Base-by-base conservation (phyloP, 1,284 basidiomycete species). In the Malassezia nana region DNA sequence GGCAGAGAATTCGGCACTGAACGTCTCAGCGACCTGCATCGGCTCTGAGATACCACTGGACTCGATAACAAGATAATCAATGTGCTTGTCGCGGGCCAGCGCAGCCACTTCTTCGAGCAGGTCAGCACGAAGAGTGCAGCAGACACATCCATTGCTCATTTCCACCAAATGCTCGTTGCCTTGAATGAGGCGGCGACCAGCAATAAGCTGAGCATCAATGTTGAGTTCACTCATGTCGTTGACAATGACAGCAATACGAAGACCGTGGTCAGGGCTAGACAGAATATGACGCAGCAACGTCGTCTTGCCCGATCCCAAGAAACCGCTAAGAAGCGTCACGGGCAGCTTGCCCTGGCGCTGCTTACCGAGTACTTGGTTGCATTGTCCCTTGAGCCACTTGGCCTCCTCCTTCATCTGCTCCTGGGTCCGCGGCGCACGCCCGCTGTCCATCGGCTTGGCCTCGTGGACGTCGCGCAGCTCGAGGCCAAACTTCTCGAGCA, bases 101-200 rank as follows among this genome's bases (percentile, higher is more conserved):
- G 62, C 61, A 0, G 76, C 76, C 12, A 79, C 74, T 54, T 78
- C 76, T 52, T 78, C 78, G n/a, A 79, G 65, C 29, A 79, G 56
- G 52, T 79, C 78, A 6, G 75, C 77, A 30, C 78, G 75, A 1
- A 79, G 69, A 0, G 77, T 79, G 59, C 78, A 78, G 68, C 78
- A 78, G 51, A 79, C 78, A 60, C 78, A 78, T 0, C 77, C 76
- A 61, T 69, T 78, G 60, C 78, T 75, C 74, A 79, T 75, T 64
- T 77, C 72, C 0, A 79, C 75, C 4, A 79, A 65, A 26, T 72
- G 71, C 60, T 78, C 78, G 41, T 76, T 72, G 38, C 69, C 68
- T 50, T 77, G 74, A 5, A 73, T 75, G 28, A 77, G 63, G 39
- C 76, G 70, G 59, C 77, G 75, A 28, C 75, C 74, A 16, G 63